phyloP scores from a whole-genome alignment of 768 basidiomycete genomes.

The Lactarius hengduanensis region DNA sequence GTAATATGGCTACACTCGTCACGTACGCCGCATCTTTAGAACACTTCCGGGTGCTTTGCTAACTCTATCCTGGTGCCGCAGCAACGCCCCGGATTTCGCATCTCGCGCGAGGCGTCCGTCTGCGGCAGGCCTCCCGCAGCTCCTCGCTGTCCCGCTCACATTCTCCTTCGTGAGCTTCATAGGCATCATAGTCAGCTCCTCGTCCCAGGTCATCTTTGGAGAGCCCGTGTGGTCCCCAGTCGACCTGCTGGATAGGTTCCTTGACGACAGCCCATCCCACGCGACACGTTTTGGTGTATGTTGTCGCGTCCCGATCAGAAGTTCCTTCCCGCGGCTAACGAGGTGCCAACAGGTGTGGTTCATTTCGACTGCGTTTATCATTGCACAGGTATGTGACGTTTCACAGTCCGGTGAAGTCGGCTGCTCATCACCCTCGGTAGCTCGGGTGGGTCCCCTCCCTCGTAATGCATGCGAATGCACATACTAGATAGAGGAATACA shows the following conservation, averaged over 20 bases:
- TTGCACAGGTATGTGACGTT: conserved; percentile 56
- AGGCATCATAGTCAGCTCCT: conserved; percentile 80
- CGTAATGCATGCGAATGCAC: background rate
- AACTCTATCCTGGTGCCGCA: conserved; percentile 30
- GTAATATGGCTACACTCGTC: conserved; percentile 74
- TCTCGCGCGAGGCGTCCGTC: conserved; percentile 56
- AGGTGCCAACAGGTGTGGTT: conserved; percentile 57
- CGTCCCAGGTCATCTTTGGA: conserved; percentile 71
- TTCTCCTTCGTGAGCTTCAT: conserved; percentile 77
- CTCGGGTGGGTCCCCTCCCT: conserved; percentile 29
- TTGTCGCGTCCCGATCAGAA: conserved; percentile 14
- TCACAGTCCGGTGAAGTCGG: background rate
- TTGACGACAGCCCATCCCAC: conserved; percentile 59
- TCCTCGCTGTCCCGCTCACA: conserved; percentile 67
- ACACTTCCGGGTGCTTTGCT: conserved; percentile 12
- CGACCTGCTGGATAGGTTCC: conserved; percentile 64
- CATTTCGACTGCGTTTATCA: conserved; percentile 75
- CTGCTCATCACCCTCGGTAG: conserved; percentile 7
- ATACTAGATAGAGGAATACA: conserved; percentile 32
- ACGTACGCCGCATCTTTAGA: conserved; percentile 42
- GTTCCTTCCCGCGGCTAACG: conserved; percentile 24
- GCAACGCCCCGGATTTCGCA: conserved; percentile 76
- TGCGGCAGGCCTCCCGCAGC: conserved; percentile 63
- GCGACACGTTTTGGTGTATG: conserved; percentile 67
- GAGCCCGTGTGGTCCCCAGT: conserved; percentile 79